Evolutionary conservation across 2,329 filamentous ascomycete genomes (phyloP).

Genomic region (Sclerotinia subarctica): DNA sequence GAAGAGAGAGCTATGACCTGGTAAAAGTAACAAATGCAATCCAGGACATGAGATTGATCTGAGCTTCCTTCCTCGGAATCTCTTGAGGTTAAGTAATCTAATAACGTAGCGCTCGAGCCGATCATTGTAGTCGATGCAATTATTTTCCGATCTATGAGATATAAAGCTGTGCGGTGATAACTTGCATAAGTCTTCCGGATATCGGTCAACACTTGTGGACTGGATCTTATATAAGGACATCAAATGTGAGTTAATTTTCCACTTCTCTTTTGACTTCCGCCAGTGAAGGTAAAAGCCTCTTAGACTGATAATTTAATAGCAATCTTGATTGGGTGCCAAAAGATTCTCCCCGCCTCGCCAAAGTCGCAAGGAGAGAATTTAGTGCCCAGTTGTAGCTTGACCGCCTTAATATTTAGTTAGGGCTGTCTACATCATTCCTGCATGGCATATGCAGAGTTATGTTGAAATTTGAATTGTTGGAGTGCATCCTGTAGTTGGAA

Average conservation of each 20-base stretch:
- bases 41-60: neutral
- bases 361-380: neutral
- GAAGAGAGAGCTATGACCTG: constrained; percentile 2
- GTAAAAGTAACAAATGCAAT: constrained; percentile 4
- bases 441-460: constrained; percentile 26
- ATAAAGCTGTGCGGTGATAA: neutral
- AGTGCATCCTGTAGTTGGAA: constrained; percentile 28
- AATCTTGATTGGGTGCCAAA: constrained; percentile 2
- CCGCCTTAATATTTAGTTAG: constrained; percentile 18
- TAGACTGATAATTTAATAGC: neutral
- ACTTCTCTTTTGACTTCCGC: neutral
- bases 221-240: neutral
- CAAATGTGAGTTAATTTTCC: neutral
- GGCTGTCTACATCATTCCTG: constrained; percentile 24
- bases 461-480: constrained; percentile 26
- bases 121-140: neutral
- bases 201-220: neutral
- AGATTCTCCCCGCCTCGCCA: neutral
- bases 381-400: constrained; percentile 18
- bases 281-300: neutral
- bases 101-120: neutral
- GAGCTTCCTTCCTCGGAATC: constrained; percentile 30
- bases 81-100: constrained; percentile 22
- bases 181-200: neutral
- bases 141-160: neutral